Evolutionary conservation across 2,329 filamentous ascomycete species (phyloP).

Genomic region (Colletotrichum spinosum): DNA sequence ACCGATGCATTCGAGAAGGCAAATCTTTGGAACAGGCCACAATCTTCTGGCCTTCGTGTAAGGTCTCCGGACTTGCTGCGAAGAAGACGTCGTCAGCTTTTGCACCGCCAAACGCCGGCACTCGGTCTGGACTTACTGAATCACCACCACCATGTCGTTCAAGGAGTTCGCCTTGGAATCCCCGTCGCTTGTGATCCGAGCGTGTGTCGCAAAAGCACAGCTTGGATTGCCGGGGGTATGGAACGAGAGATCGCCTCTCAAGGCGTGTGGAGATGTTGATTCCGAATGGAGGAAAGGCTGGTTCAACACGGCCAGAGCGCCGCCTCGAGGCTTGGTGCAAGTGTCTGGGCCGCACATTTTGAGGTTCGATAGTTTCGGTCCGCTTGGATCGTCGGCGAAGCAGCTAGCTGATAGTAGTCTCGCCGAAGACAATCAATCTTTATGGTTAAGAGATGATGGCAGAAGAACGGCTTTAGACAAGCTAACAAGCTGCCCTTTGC

Average conservation of each 20-base stretch:
- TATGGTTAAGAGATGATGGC: too few relatives aligned
- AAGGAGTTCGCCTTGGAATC: slow-evolving; percentile 1
- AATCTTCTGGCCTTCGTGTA: slow-evolving; percentile 52
- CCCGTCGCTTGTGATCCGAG: slow-evolving; percentile 50
- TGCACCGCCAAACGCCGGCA: background rate
- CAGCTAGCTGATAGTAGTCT: too few relatives aligned
- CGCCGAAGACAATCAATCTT: too few relatives aligned
- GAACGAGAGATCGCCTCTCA: slow-evolving; percentile 56
- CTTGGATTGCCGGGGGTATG: slow-evolving; percentile 54
- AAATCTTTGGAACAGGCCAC: slow-evolving; percentile 56
- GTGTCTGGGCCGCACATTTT: slow-evolving; percentile 59
- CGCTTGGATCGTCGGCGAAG: too few relatives aligned
- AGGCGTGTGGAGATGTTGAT: background rate
- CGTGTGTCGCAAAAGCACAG: slow-evolving; percentile 55
- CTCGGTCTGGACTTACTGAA: slow-evolving; percentile 53
- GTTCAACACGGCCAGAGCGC: slow-evolving; percentile 58
- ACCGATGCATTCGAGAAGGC: slow-evolving; percentile 41
- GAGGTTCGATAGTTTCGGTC: background rate
- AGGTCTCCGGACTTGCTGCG: slow-evolving; percentile 57
- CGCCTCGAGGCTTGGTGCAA: slow-evolving; percentile 55
- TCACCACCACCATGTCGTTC: slow-evolving; percentile 51
- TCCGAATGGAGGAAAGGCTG: slow-evolving; percentile 31
- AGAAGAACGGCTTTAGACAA: too few relatives aligned
- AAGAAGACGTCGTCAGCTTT: background rate
- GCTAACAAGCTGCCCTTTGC: too few relatives aligned